Evolutionary conservation across 2,329 filamentous ascomycete genomes (phyloP).

Genomic region (Allantophomopsis cytisporea): DNA sequence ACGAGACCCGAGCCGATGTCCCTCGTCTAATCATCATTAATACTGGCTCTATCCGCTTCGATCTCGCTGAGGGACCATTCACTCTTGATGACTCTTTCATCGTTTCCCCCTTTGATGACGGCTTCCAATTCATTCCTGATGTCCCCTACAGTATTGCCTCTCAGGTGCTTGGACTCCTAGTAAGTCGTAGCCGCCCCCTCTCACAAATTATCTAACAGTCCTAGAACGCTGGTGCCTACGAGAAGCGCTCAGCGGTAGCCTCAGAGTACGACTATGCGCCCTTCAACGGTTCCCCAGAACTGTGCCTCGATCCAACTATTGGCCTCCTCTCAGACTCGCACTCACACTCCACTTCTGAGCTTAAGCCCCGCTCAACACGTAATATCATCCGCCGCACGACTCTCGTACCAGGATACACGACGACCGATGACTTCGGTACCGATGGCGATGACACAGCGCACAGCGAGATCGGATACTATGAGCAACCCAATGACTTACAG

Average conservation of each 20-base stretch:
- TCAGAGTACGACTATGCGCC: conserved; percentile 2
- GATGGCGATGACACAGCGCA: conserved; percentile 88
- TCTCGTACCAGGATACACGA: conserved; percentile 63
- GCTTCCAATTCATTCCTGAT: conserved; percentile 61
- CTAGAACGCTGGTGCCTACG: conserved; percentile 1
- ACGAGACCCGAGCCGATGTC: conserved; percentile 39
- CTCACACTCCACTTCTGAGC: neutral
- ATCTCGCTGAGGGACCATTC: conserved; percentile 83
- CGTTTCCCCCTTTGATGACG: conserved; percentile 74
- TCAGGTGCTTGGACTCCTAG: conserved; percentile 43
- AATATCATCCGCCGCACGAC: conserved; percentile 12
- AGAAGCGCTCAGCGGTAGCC: conserved; percentile 6
- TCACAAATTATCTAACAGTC: neutral
- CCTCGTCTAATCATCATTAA: conserved; percentile 67
- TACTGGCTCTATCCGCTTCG: conserved; percentile 83
- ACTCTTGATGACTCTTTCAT: conserved; percentile 76
- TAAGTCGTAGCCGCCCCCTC: neutral
- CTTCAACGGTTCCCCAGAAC: conserved; percentile 21
- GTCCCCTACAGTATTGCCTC: conserved; percentile 66
- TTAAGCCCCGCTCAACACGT: conserved; percentile 8
- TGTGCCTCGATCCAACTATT: conserved; percentile 12
- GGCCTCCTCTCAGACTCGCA: conserved; percentile 4
- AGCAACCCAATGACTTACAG: conserved; percentile 72
- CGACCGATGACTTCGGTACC: conserved; percentile 64
- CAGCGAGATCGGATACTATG: conserved; percentile 56